Base-by-base conservation (phyloP, 2,329 filamentous ascomycete species). In the Trichoderma atrobrunneum region DNA sequence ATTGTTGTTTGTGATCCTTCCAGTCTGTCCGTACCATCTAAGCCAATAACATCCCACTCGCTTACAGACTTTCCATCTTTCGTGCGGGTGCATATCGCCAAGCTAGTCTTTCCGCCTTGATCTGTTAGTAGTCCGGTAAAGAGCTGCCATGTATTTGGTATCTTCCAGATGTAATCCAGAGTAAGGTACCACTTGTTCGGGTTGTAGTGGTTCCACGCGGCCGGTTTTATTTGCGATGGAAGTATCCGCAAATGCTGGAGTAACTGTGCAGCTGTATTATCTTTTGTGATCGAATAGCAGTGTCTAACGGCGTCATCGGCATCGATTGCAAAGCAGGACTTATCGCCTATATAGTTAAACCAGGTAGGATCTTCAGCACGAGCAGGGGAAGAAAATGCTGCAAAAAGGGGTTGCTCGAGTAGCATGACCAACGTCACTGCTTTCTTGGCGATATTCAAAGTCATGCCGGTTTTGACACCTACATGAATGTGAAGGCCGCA, bases 401-500 rank as follows among this genome's bases (percentile, higher is more conserved):
- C 34, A 14, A 79, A 56, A 10, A 79, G 68, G 1, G 72, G 59
- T 2, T 62, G 61, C 36, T 79, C 78, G 1, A 79, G 34, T 3
- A 78, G 30, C 54, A 75, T 57, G 0, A 75, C 73, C 0, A 79
- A 66, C 0, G 78, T 76, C 0, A 74, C 51, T 18, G 78, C 71
- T 67, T 75, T 79, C 26, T 79, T 75, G 2, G 77, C 77, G 2
- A 77, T 59, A 0, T 68, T 39, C 4, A 78, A 62, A 1, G 65
- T 74, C 74, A 79, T 76, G 21, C 77, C 78, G 1, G 24, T 48
- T 16, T 73, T 70, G 11, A 75, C 65, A 11, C 78, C 77, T 2
- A 78, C 73, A 11, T 79, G 77, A 4, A 79, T 63, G 32, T 78
- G 77, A 39, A 79, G 70, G 3, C 78, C 77, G 21, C 78, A 79